These are phyloP conservation scores for Tuber microsphaerosporum DNA, from an alignment of 495 filamentous ascomycete genomes.

Conservation along the genomic window DNA sequence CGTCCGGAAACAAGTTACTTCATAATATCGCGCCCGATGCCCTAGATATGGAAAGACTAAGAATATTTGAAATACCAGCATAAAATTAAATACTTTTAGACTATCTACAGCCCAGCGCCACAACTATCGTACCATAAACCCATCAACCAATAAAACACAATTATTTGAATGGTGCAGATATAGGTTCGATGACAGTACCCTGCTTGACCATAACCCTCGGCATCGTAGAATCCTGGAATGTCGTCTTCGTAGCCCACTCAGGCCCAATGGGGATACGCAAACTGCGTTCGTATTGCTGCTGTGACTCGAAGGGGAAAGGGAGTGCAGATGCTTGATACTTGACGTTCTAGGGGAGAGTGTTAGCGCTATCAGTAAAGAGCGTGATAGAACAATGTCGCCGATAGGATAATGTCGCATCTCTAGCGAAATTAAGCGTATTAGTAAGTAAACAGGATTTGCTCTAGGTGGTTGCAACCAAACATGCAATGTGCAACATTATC, in stretches of 20 bases:
- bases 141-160: neutral
- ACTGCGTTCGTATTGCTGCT: conserved; percentile 82
- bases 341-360: conserved; percentile 55
- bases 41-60: neutral
- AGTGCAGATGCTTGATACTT: conserved; percentile 77
- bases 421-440: too few relatives aligned
- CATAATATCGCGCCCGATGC: neutral
- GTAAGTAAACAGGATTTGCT: too few relatives aligned
- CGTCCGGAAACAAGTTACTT: neutral
- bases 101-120: neutral
- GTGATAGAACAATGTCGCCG: too few relatives aligned
- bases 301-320: conserved; percentile 79
- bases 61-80: neutral
- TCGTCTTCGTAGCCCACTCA: conserved; percentile 91
- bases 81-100: neutral
- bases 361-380: conserved; percentile 30
- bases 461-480: too few relatives aligned
- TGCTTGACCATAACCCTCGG: conserved; percentile 87
- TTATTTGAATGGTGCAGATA: conserved; percentile 49
- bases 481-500: too few relatives aligned
- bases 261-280: conserved; percentile 81
- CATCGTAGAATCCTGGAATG: conserved; percentile 82
- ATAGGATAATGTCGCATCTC: too few relatives aligned
- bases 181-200: conserved; percentile 73
- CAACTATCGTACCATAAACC: neutral